A percentile compares a stretch with the other conserved stretches of the same genome.
Evolutionary conservation across 2,329 filamentous ascomycete genomes (phyloP).

Genomic region (Aspergillus brasiliensis): DNA sequence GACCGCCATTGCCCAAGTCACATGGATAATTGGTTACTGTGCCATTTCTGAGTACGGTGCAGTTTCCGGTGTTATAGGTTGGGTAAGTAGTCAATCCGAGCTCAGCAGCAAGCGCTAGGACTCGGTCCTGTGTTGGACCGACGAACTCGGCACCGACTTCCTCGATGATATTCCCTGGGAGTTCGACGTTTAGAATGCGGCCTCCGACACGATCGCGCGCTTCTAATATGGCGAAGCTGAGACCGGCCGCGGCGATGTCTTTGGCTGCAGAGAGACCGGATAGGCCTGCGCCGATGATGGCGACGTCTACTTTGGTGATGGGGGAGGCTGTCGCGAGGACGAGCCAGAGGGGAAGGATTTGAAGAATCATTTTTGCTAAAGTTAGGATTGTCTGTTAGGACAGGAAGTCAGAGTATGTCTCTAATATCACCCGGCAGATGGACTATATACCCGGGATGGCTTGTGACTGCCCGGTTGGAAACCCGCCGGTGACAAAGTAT

Average conservation of each 20-base stretch:
- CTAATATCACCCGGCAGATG: background rate
- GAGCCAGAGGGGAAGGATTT: background rate
- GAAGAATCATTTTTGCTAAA: background rate
- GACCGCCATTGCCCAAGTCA: background rate
- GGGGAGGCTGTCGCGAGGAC: background rate
- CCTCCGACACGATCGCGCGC: background rate
- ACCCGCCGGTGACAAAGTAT: background rate
- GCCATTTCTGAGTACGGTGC: background rate
- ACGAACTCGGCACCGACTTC: constrained; percentile 31
- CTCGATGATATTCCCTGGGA: constrained; percentile 19
- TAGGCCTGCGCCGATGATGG: constrained; percentile 9
- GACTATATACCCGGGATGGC: background rate
- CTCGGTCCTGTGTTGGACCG: constrained; percentile 27
- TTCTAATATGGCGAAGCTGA: constrained; percentile 4
- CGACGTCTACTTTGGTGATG: constrained; percentile 3
- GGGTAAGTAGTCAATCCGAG: constrained; percentile 22
- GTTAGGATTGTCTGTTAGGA: background rate
- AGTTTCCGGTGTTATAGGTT: constrained; percentile 4
- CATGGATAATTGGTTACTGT: background rate
- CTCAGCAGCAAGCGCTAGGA: constrained; percentile 21
- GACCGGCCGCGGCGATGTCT: constrained; percentile 10
- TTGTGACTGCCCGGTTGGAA: background rate
- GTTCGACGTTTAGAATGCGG: constrained; percentile 10
- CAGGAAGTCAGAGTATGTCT: background rate
- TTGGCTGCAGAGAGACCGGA: constrained; percentile 13